Evolutionary conservation across 2,329 filamentous ascomycete species (phyloP), one percentile per base, ranked within the genome.

Genomic region (Paecilomyces niveus): DNA sequence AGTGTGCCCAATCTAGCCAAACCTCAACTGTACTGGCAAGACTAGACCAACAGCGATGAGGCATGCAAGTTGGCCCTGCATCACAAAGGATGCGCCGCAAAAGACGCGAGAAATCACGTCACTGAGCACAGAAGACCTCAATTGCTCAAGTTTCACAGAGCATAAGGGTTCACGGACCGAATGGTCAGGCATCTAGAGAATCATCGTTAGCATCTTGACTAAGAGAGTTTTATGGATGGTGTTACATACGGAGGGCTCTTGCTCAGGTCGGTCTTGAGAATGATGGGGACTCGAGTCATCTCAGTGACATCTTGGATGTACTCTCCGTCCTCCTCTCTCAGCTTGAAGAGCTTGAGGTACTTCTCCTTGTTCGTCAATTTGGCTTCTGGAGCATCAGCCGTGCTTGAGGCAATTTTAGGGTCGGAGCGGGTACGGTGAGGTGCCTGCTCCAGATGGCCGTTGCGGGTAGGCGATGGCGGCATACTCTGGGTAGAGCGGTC

Each of bases 281-380:
- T 96, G 65, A 99, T 89, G n/a, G 94, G 94, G 61, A 99, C 89
- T 66, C 93, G 85, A 51, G 91, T 93, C 92, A 99, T 97, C 81
- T 99, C 94, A 59, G 88, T 92, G 65, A 99, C 92, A 75, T 99
- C 94, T 78, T 99, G 94, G 70, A 99, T 97, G 80, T 95, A 95
- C 68, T 97, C 90, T 64, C 93, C 93, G 66, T 89, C 89, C 76
- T 96, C 90, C 75, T 99, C 93, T 56, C 94, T 85, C 66, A 99
- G 82, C 67, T 87, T 86, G 80, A 97, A 97, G 64, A 94, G 81
- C 72, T 88, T 90, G 63, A 96, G 77, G 76, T 97, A 99, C 80
- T 96, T 97, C 81, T 97, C 92, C 83, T 96, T 97, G 80, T 94
- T 91, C 64, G 83, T 90, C 72, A 94, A 78, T 71, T 92, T 91